Conservation (phyloP, 164 flowering plant genomes). For the Liquidambar formosana region DNA sequence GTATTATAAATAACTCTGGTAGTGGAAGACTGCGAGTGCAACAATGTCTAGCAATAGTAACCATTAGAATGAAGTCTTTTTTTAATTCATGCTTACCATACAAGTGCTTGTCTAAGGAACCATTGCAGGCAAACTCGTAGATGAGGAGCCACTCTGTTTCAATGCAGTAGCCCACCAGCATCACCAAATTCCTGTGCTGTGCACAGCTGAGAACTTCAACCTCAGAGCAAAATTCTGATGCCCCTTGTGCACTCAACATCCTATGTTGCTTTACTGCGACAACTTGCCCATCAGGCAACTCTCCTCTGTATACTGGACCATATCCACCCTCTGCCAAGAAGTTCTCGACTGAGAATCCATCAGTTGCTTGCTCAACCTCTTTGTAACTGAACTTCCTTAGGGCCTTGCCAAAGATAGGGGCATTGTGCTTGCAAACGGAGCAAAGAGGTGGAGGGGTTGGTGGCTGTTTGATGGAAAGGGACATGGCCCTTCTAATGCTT, state of each 20-base stretch:
- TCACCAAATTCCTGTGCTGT: conserved; percentile 51
- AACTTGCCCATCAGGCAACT: conserved; percentile 42
- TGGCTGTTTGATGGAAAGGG: conserved; percentile 34
- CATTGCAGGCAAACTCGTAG: conserved; percentile 49
- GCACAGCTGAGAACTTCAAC: conserved; percentile 55
- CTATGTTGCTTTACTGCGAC: conserved; percentile 49
- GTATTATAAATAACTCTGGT: not conserved
- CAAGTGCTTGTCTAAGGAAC: conserved; percentile 44
- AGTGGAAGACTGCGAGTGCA: not conserved
- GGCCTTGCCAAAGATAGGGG: conserved; percentile 39
- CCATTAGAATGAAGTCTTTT: too few species aligned
- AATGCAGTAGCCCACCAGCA: conserved; percentile 47
- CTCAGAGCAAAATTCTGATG: conserved; percentile 41
- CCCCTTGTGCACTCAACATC: conserved; percentile 40
- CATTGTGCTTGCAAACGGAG: conserved; percentile 36
- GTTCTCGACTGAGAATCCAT: conserved; percentile 36
- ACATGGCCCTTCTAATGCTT: conserved; percentile 34
- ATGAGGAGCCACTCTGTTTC: conserved; percentile 41
- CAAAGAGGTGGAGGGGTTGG: conserved; percentile 41
- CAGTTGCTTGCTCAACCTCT: conserved; percentile 38
- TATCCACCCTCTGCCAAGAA: conserved; percentile 49
- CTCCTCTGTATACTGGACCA: conserved; percentile 43
- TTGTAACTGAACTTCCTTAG: conserved; percentile 38
- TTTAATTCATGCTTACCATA: conserved; percentile 23
- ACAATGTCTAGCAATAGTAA: not conserved